Conservation (phyloP, 352 stramenopile species). For the Pythium oligandrum region DNA sequence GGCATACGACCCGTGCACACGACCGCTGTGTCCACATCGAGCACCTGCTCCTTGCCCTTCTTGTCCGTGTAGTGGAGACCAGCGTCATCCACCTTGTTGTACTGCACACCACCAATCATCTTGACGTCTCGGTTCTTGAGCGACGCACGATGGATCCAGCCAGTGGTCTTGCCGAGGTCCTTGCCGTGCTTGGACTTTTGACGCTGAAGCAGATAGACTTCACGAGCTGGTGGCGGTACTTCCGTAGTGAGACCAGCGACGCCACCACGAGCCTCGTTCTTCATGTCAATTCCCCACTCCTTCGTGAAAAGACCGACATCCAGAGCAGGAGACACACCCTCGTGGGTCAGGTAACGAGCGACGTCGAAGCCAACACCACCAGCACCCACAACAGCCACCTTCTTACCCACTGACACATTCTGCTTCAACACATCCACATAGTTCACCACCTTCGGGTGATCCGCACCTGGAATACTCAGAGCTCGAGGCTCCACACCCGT, state of each 20-base stretch:
- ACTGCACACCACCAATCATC: slow-evolving; percentile 92
- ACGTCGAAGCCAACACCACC: slow-evolving; percentile 98
- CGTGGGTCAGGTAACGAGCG: slow-evolving; percentile 91
- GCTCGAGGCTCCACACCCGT: slow-evolving; percentile 91
- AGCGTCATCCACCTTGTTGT: slow-evolving; percentile 93
- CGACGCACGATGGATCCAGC: slow-evolving; percentile 95
- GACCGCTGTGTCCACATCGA: slow-evolving; percentile 95
- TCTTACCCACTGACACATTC: slow-evolving; percentile 84
- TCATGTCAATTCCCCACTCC: slow-evolving; percentile 94
- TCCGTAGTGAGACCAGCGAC: slow-evolving; percentile 52
- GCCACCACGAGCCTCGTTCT: slow-evolving; percentile 80
- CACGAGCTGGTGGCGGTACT: slow-evolving; percentile 39
- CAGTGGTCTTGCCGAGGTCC: slow-evolving; percentile 93
- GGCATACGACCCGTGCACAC: slow-evolving; percentile 94
- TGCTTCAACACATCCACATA: slow-evolving; percentile 95
- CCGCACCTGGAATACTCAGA: slow-evolving; percentile 83
- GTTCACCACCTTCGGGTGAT: slow-evolving; percentile 89
- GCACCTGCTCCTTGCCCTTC: slow-evolving; percentile 70
- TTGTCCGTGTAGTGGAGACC: slow-evolving; percentile 93
- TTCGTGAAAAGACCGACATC: slow-evolving; percentile 85
- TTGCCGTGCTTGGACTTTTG: slow-evolving; percentile 92
- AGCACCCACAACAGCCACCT: slow-evolving; percentile 94
- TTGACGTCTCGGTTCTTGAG: slow-evolving; percentile 90
- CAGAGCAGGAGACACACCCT: slow-evolving; percentile 55
- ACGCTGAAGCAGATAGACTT: slow-evolving; percentile 94